These are phyloP conservation scores for Telfairia occidentalis DNA, from an alignment of 331 rosid genomes.

Conservation along the genomic window DNA sequence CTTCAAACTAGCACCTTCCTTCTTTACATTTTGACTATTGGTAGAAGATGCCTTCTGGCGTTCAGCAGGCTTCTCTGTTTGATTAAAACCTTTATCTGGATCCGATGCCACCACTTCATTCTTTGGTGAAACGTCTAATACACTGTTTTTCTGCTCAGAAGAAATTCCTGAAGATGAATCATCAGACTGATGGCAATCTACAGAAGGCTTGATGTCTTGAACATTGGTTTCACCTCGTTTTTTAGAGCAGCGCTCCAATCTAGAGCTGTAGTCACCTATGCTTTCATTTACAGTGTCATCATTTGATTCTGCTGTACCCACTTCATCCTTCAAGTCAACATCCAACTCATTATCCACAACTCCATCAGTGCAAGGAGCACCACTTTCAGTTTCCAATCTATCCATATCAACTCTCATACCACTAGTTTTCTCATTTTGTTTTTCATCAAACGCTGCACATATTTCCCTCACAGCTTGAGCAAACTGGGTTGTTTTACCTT, in stretches of 20 bases:
- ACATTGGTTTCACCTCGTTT: conserved; percentile 37
- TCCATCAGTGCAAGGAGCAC: conserved; percentile 50
- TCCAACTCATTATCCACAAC: conserved; percentile 28
- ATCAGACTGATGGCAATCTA: conserved; percentile 27
- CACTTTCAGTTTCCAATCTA: conserved; percentile 50
- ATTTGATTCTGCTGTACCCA: conserved; percentile 27
- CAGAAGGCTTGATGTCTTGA: conserved; percentile 33
- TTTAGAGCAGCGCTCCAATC: conserved; percentile 47
- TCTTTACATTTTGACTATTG: conserved; percentile 41
- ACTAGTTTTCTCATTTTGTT: conserved; percentile 45
- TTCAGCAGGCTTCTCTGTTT: conserved; percentile 28
- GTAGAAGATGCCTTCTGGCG: conserved; percentile 29
- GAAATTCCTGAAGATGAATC: conserved; percentile 35
- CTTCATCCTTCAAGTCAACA: conserved; percentile 37
- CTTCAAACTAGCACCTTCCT: conserved; percentile 35
- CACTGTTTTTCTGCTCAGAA: conserved; percentile 33
- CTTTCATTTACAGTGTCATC: conserved; percentile 26
- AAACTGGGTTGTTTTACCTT: conserved; percentile 59
- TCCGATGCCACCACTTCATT: conserved; percentile 26
- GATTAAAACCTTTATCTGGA: conserved; percentile 23
- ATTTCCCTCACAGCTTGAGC: conserved; percentile 90
- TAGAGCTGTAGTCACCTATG: conserved; percentile 31
- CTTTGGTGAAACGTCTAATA: conserved; percentile 23
- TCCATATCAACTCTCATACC: conserved; percentile 50
- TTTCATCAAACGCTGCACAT: conserved; percentile 72